Evolutionary conservation across 495 filamentous ascomycete species (phyloP).

Genomic region (Penicillium macrosclerotiorum): DNA sequence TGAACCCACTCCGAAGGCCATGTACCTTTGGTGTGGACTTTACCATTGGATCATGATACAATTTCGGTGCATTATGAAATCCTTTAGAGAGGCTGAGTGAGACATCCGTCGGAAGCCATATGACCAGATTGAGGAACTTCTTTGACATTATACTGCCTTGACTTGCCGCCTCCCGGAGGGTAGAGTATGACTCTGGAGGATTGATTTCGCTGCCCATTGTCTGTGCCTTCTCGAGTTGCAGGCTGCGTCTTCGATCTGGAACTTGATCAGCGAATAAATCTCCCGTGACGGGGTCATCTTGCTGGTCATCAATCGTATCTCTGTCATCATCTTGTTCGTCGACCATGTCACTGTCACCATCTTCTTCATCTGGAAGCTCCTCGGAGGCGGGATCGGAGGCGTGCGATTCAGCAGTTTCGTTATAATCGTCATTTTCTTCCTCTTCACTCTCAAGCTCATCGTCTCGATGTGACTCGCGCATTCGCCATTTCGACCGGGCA

Average conservation of each 20-base stretch:
- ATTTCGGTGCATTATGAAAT: constrained; percentile 78
- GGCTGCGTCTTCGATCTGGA: constrained; percentile 5
- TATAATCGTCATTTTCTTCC: not conserved
- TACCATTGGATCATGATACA: constrained; percentile 77
- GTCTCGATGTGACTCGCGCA: not conserved
- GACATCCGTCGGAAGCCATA: constrained; percentile 79
- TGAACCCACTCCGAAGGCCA: constrained; percentile 65
- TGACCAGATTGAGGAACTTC: constrained; percentile 66
- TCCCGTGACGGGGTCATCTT: not conserved
- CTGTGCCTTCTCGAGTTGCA: constrained; percentile 11
- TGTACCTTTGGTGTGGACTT: constrained; percentile 67
- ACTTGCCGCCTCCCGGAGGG: constrained; percentile 33
- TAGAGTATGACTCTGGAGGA: constrained; percentile 3
- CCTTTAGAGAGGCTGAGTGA: constrained; percentile 75
- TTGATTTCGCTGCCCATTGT: constrained; percentile 12
- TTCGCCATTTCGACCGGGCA: constrained; percentile 9
- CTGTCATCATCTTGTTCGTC: constrained; percentile 1
- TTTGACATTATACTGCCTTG: constrained; percentile 30
- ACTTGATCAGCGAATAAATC: not conserved
- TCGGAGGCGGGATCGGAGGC: not conserved
- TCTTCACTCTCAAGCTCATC: constrained; percentile 4
- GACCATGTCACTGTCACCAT: no score
- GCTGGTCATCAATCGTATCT: not conserved
- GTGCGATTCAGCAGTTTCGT: not conserved
- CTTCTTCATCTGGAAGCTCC: not conserved